These are phyloP conservation scores for Rhizopus delemar DNA, from an alignment of 371 early-diverging fungal genomes.

Conservation along the genomic window DNA sequence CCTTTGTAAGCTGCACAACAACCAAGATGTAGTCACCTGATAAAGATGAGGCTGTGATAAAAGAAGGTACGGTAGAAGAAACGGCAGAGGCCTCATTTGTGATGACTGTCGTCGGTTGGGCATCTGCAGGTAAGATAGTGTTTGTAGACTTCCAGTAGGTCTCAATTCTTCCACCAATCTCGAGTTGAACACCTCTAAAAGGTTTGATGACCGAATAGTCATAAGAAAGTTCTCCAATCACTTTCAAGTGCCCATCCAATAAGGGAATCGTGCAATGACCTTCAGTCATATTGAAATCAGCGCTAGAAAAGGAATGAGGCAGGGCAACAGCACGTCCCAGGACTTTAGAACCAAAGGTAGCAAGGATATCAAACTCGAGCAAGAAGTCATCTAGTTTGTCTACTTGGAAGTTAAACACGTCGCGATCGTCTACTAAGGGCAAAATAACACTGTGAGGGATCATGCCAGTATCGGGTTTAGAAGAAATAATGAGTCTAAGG, in stretches of 20 bases:
- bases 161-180: constrained; percentile 91
- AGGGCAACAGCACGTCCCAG: constrained; percentile 89
- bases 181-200: constrained; percentile 80
- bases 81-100: constrained; percentile 15
- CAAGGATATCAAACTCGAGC: constrained; percentile 89
- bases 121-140: constrained; percentile 43
- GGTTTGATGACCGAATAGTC: constrained; percentile 83
- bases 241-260: constrained; percentile 82
- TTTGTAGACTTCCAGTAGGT: constrained; percentile 97
- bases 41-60: constrained; percentile 79
- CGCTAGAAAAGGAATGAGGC: constrained; percentile 63
- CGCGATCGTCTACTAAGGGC: constrained; percentile 80
- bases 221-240: constrained; percentile 88
- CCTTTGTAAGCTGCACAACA: constrained; percentile 88
- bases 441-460: constrained; percentile 90
- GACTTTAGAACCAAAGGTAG: constrained; percentile 91
- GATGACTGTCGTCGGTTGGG: constrained; percentile 15
- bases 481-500: constrained; percentile 57
- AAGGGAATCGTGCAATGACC: constrained; percentile 69
- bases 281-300: constrained; percentile 37
- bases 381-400: constrained; percentile 73
- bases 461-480: constrained; percentile 83
- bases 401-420: constrained; percentile 82
- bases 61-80: constrained; percentile 62
- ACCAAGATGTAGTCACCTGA: constrained; percentile 82